phyloP scores from a whole-genome alignment of 2,329 filamentous ascomycete genomes.

The Stachybotrys echinatus region DNA sequence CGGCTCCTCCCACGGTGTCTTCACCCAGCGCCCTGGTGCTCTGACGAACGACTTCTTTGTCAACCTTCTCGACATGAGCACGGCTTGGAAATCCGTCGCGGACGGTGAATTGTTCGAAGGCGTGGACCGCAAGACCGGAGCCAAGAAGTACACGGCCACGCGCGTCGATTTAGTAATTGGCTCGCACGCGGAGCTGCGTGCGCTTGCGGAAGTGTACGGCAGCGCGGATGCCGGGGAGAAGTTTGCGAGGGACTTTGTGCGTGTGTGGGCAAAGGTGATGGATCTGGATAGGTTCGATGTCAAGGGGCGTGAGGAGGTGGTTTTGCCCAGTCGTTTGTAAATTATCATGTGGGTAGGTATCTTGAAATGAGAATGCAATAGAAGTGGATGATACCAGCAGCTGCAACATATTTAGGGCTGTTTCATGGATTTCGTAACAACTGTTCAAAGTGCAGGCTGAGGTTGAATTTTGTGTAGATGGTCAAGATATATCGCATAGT shows the following conservation, averaged over 20 bases:
- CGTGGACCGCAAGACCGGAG: slow-evolving; percentile 59
- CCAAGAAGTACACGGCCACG: slow-evolving; percentile 65
- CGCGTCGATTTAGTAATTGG: slow-evolving; percentile 68
- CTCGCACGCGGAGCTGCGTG: slow-evolving; percentile 68
- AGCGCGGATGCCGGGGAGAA: slow-evolving; percentile 52
- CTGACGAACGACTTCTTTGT: slow-evolving; percentile 80
- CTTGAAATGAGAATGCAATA: too few species aligned
- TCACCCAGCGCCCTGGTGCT: slow-evolving; percentile 62
- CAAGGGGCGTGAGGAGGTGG: background rate
- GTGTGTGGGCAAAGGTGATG: slow-evolving; percentile 70
- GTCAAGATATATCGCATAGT: too few species aligned
- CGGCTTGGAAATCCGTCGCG: slow-evolving; percentile 48
- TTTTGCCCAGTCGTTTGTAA: too few species aligned
- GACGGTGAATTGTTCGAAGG: slow-evolving; percentile 57
- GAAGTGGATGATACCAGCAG: too few species aligned
- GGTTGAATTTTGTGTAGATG: too few species aligned
- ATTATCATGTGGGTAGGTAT: too few species aligned
- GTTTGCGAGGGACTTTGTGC: slow-evolving; percentile 67
- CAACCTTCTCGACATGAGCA: slow-evolving; percentile 66
- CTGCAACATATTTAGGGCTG: too few species aligned
- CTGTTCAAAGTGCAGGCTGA: too few species aligned
- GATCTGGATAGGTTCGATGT: slow-evolving; percentile 66
- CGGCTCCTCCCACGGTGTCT: slow-evolving; percentile 59
- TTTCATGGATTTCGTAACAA: too few species aligned
- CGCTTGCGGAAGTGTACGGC: slow-evolving; percentile 65